Percentiles rank a stretch among this genome's conserved stretches.
Evolutionary conservation across 352 stramenopile species (phyloP).

Genomic region (Phytophthora tentaculata): DNA sequence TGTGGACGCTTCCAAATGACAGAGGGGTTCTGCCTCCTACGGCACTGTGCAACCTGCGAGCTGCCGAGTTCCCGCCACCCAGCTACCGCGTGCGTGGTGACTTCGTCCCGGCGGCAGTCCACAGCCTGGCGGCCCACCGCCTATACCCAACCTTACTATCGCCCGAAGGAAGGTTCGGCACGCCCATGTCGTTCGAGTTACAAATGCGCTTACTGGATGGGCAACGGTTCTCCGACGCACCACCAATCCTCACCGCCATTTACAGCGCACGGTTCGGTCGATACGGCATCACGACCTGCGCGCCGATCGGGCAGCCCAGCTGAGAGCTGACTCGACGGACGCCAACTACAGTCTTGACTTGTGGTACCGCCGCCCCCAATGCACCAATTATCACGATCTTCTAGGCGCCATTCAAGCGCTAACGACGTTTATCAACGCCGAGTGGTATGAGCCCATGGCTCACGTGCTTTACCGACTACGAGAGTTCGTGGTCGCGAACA

Average conservation of each 20-base stretch:
- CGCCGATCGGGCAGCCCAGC: background rate
- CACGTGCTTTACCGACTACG: background rate
- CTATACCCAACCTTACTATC: background rate
- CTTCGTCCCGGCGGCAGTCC: background rate
- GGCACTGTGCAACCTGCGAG: background rate
- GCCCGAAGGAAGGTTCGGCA: background rate
- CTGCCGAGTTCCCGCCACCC: background rate
- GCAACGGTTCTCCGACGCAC: background rate
- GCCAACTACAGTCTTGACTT: background rate
- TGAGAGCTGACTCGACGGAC: background rate
- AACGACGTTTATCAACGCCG: background rate
- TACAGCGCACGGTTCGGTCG: background rate
- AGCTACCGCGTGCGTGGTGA: background rate
- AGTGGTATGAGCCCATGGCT: background rate
- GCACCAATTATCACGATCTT: background rate
- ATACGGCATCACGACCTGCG: background rate
- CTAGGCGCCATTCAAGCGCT: background rate
- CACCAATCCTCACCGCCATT: background rate
- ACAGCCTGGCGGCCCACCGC: background rate
- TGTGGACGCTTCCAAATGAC: background rate
- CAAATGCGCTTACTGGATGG: background rate
- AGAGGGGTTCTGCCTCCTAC: background rate
- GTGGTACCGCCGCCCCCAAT: background rate
- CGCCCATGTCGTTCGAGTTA: background rate
- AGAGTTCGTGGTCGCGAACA: background rate